Conservation (phyloP, 495 filamentous ascomycete species). For the Usnea hakonensis region DNA sequence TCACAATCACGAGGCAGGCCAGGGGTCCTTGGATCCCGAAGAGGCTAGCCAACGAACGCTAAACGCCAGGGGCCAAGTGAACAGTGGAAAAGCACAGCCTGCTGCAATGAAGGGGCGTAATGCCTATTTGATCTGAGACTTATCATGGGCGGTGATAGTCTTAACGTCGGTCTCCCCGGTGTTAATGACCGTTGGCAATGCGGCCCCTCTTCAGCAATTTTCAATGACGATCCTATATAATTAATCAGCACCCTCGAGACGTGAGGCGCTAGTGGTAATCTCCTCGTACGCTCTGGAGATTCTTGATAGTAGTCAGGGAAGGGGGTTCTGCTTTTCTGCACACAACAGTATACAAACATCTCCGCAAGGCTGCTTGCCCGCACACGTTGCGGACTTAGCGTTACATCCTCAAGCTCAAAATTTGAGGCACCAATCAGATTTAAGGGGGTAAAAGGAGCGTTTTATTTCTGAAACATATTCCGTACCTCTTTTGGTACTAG, state of each 20-base stretch:
- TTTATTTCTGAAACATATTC: neutral
- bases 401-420: neutral
- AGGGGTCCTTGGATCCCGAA: neutral
- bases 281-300: constrained; percentile 59
- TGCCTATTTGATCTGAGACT: constrained; percentile 66
- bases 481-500: neutral
- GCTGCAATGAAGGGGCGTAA: constrained; percentile 77
- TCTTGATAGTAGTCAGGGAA: constrained; percentile 58
- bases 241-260: neutral
- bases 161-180: constrained; percentile 69
- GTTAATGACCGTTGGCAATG: constrained; percentile 64
- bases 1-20: neutral
- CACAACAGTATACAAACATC: constrained; percentile 59
- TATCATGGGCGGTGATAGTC: constrained; percentile 72
- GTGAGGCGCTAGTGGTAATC: neutral
- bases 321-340: constrained; percentile 75
- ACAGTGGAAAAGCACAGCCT: constrained; percentile 26
- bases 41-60: neutral
- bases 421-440: neutral
- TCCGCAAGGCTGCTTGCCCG: constrained; percentile 14
- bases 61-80: neutral
- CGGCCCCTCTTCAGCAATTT: constrained; percentile 81
- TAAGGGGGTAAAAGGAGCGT: neutral
- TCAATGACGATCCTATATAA: constrained; percentile 55
- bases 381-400: neutral